phyloP scores from a whole-genome alignment of 148 eudicot species.

The Chenopodium suecicum region DNA sequence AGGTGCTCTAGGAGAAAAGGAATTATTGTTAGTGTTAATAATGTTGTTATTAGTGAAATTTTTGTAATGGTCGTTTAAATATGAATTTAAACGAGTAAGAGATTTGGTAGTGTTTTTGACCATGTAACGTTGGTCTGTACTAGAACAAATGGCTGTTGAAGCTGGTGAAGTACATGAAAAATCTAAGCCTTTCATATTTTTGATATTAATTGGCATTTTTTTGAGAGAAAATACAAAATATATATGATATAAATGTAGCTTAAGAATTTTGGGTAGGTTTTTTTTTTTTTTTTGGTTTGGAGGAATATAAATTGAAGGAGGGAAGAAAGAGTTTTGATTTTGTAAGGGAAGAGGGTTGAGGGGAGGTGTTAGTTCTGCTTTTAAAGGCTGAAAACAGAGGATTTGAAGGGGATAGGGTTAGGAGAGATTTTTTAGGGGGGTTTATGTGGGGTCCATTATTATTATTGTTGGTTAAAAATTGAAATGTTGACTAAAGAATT shows the following conservation, averaged over 20 bases:
- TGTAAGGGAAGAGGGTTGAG: conserved; percentile 20
- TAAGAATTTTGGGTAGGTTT: neutral
- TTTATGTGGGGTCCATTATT: conserved; percentile 21
- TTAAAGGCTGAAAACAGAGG: conserved; percentile 26
- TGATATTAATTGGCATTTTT: conserved; percentile 36
- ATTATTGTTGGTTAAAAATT: neutral
- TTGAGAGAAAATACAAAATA: neutral
- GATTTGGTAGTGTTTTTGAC: conserved; percentile 45
- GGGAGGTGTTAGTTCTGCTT: conserved; percentile 29
- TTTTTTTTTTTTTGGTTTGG: too few species aligned
- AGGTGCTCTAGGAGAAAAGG: conserved; percentile 35
- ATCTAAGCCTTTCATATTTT: conserved; percentile 63
- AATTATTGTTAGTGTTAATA: neutral
- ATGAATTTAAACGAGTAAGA: conserved; percentile 32
- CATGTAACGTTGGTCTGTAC: conserved; percentile 51
- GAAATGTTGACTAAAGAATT: conserved; percentile 19
- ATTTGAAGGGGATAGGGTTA: neutral
- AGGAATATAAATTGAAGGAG: too few species aligned
- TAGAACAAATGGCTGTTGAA: conserved; percentile 82
- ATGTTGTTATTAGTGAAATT: conserved; percentile 11
- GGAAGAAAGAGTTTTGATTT: conserved; percentile 7
- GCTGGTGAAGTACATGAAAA: conserved; percentile 82
- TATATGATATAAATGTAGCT: too few species aligned
- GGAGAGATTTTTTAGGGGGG: neutral
- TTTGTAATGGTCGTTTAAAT: conserved; percentile 25